Evolutionary conservation across 2,329 filamentous ascomycete genomes (phyloP).

Genomic region (Calonectria fujianensis): DNA sequence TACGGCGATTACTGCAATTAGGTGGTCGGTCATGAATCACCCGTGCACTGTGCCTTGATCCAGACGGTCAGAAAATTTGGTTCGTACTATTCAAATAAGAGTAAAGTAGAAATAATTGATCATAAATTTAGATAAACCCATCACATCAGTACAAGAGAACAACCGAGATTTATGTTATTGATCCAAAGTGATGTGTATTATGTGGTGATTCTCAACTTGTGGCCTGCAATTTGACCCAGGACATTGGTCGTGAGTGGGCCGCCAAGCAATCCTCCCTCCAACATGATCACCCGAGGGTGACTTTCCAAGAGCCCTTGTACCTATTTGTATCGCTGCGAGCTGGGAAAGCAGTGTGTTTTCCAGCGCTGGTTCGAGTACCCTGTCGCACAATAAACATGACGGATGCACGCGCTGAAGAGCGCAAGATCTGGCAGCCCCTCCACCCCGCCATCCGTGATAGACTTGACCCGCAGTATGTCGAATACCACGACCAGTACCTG

Average conservation of each 20-base stretch:
- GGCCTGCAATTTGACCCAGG: not conserved
- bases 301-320: too few species aligned
- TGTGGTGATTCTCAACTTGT: not conserved
- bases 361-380: not conserved
- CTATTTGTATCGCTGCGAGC: not conserved
- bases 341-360: too few species aligned
- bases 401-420: conserved; percentile 24
- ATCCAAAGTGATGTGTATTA: not conserved
- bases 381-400: not conserved
- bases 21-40: not conserved
- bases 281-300: not conserved
- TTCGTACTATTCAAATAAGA: not conserved
- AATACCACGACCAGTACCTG: conserved; percentile 61
- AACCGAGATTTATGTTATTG: not conserved
- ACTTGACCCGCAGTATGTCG: conserved; percentile 63
- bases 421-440: conserved; percentile 58
- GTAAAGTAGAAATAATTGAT: not conserved
- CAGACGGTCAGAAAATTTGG: not conserved
- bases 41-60: not conserved
- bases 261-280: not conserved
- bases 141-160: not conserved
- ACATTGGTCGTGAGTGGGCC: not conserved
- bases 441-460: conserved; percentile 56
- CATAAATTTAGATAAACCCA: not conserved
- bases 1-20: not conserved